Evolutionary conservation across 2,329 filamentous ascomycete species (phyloP).

Genomic region (Fonsecaea pugnacius): DNA sequence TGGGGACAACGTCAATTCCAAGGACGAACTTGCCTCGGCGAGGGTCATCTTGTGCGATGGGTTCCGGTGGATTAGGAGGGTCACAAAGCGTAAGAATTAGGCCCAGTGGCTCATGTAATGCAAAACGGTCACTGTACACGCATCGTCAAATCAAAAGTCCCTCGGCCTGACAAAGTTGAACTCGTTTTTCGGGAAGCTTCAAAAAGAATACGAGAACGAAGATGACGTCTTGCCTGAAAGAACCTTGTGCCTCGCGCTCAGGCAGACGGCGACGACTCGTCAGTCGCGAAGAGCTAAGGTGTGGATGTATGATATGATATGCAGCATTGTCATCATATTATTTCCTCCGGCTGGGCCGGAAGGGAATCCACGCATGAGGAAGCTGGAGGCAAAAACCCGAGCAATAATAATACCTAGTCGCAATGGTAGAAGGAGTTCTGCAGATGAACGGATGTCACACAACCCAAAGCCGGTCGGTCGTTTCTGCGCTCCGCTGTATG

Average conservation of each 20-base stretch:
- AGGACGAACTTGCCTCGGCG: background rate
- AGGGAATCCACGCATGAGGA: conserved; percentile 6
- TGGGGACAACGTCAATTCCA: conserved; percentile 3
- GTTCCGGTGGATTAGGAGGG: conserved; percentile 5
- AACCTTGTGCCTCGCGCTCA: conserved; percentile 12
- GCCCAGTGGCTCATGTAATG: conserved; percentile 17
- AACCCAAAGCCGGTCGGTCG: background rate
- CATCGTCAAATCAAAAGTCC: conserved; percentile 12
- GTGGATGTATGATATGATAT: conserved; percentile 6
- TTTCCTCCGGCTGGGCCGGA: conserved; percentile 18
- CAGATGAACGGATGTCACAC: background rate
- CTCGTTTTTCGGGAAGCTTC: background rate
- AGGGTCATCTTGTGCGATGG: background rate
- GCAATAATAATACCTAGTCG: background rate
- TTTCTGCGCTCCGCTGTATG: conserved; percentile 8
- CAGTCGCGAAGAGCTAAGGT: conserved; percentile 2
- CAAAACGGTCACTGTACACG: background rate
- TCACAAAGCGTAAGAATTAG: background rate
- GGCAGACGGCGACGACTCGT: conserved; percentile 22
- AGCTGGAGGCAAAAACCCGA: conserved; percentile 5
- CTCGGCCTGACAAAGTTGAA: conserved; percentile 11
- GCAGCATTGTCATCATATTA: conserved; percentile 21
- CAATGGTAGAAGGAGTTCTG: background rate
- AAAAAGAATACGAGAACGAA: conserved; percentile 8
- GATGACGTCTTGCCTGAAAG: conserved; percentile 26